These are phyloP conservation scores for Blepharisma stoltei DNA, from an alignment of 73 alveolate species.

Conservation along the genomic window DNA sequence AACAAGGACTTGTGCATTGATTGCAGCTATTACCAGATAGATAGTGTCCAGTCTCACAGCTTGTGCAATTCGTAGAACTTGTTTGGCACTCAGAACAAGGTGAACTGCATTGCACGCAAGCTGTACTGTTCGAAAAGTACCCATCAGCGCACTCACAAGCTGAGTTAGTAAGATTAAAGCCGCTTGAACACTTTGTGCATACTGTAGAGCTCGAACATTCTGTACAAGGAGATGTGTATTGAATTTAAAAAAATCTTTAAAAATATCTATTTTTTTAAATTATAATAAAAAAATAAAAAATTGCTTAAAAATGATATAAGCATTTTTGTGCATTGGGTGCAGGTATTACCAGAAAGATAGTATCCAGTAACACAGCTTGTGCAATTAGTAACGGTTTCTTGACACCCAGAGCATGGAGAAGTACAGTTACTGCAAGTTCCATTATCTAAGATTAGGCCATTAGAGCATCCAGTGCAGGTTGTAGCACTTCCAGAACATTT, in stretches of 20 bases:
- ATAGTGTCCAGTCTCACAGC: not conserved
- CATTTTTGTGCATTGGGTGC: no score
- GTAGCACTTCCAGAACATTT: not conserved
- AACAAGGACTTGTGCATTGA: no score
- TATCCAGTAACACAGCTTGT: slow-evolving; percentile 9
- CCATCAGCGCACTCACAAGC: slow-evolving; percentile 20
- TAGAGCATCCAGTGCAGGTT: not conserved
- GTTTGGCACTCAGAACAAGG: not conserved
- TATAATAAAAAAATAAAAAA: no score
- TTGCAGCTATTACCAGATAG: no score
- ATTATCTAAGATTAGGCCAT: not conserved
- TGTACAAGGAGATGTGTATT: no score
- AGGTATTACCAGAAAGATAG: no score
- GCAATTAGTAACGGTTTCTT: not conserved
- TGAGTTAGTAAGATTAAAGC: no score
- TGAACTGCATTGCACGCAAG: not conserved
- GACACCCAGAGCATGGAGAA: not conserved
- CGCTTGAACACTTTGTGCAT: no score
- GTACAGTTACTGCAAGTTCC: not conserved
- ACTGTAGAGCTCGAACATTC: no score
- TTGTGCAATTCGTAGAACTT: not conserved
- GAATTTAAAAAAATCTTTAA: no score
- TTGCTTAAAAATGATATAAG: no score
- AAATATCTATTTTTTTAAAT: no score
- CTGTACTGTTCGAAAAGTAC: not conserved